A percentile compares a stretch with the other conserved stretches of the same genome.
Evolutionary conservation across 176 grass and related monocot species (phyloP).

Genomic region (Tuctoria greenei): DNA sequence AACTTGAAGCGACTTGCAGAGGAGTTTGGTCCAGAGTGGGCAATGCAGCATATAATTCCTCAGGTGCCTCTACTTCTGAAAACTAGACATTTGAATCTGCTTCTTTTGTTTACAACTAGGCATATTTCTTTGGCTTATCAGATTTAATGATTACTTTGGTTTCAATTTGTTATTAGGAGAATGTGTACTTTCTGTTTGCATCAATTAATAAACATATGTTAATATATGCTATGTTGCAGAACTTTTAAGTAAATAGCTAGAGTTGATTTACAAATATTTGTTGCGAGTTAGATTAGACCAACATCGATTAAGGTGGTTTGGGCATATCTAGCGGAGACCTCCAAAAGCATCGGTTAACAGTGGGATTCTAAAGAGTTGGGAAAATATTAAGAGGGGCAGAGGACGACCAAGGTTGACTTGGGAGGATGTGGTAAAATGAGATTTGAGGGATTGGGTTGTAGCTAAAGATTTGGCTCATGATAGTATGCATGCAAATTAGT

Average conservation of each 20-base stretch:
- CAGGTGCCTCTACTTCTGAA: constrained; percentile 47
- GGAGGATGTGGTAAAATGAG: too few relatives aligned
- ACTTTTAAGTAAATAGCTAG: background rate
- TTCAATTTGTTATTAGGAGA: background rate
- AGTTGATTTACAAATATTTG: background rate
- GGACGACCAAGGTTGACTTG: too few relatives aligned
- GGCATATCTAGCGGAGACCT: too few relatives aligned
- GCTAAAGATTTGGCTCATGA: too few relatives aligned
- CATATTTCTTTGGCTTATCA: background rate
- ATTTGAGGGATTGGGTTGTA: too few relatives aligned
- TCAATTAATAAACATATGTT: background rate
- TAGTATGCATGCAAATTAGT: too few relatives aligned
- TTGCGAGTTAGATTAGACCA: background rate
- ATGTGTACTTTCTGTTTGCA: background rate
- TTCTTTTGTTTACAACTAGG: background rate
- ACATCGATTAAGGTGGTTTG: too few relatives aligned
- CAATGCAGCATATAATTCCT: constrained; percentile 92
- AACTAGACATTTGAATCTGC: background rate
- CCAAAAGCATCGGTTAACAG: too few relatives aligned
- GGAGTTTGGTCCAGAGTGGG: constrained; percentile 95
- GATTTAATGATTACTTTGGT: background rate
- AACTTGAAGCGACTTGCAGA: constrained; percentile 94
- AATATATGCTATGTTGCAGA: background rate
- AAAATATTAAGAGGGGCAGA: too few relatives aligned
- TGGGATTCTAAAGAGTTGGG: too few relatives aligned